A percentile compares a stretch with the other conserved stretches of the same genome.
phyloP scores from a whole-genome alignment of 2,329 filamentous ascomycete genomes.

The Colletotrichum filicis region DNA sequence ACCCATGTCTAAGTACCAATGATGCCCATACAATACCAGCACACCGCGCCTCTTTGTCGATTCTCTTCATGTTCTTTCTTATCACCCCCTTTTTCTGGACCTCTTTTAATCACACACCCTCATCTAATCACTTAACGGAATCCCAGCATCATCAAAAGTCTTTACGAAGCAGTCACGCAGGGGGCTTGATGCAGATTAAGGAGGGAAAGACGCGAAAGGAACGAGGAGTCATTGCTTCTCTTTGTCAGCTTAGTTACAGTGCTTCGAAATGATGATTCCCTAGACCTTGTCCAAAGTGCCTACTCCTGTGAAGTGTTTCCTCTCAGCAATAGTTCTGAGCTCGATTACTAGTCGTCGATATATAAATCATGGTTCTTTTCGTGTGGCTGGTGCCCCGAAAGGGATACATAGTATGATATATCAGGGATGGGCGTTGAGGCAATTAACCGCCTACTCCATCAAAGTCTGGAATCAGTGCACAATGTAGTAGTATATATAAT shows the following conservation, averaged over 20 bases:
- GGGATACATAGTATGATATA: too few species aligned
- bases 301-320: too few species aligned
- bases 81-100: slow-evolving; percentile 34
- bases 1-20: slow-evolving; percentile 68
- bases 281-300: neutral
- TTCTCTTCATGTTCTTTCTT: slow-evolving; percentile 37
- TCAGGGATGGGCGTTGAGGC: too few species aligned
- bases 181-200: slow-evolving; percentile 45
- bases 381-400: neutral
- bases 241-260: slow-evolving; percentile 33
- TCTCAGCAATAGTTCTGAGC: too few species aligned
- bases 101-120: slow-evolving; percentile 37
- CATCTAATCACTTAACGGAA: slow-evolving; percentile 41
- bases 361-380: too few species aligned
- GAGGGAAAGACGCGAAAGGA: slow-evolving; percentile 33
- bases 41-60: slow-evolving; percentile 61
- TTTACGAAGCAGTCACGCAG: slow-evolving; percentile 50
- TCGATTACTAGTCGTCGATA: too few species aligned
- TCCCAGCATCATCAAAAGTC: slow-evolving; percentile 49
- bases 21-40: slow-evolving; percentile 70
- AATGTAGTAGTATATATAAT: too few species aligned
- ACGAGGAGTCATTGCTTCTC: slow-evolving; percentile 31
- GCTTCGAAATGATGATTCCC: slow-evolving; percentile 29
- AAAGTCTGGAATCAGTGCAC: too few species aligned
- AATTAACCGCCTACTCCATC: too few species aligned